These are phyloP conservation scores for Hansenula anomala DNA, from an alignment of 1,139 yeast genomes.

Conservation along the genomic window DNA sequence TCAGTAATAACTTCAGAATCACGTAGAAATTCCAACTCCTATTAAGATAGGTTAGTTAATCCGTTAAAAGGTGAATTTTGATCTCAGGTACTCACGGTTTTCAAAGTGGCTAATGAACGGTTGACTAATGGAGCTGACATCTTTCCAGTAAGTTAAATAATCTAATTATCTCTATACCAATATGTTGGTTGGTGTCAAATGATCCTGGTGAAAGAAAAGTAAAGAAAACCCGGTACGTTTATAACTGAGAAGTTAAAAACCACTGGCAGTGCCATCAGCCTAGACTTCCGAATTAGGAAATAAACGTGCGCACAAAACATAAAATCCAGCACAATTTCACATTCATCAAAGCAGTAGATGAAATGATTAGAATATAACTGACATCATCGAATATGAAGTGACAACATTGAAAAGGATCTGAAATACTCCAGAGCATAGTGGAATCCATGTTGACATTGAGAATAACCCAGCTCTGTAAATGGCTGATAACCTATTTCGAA, in stretches of 20 bases:
- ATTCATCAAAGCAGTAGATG: too few species aligned
- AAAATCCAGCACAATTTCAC: too few species aligned
- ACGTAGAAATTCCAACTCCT: constrained; percentile 71
- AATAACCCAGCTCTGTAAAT: constrained; percentile 73
- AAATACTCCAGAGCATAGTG: constrained; percentile 72
- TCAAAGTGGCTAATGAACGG: constrained; percentile 65
- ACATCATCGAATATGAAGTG: constrained; percentile 55
- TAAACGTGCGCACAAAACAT: background rate
- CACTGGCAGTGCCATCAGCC: background rate
- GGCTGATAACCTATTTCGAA: constrained; percentile 39
- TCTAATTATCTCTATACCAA: too few species aligned
- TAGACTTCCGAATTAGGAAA: constrained; percentile 9
- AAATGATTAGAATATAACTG: constrained; percentile 29
- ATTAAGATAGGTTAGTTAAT: too few species aligned
- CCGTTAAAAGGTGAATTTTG: too few species aligned
- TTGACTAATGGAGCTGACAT: constrained; percentile 61
- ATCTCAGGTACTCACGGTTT: constrained; percentile 56
- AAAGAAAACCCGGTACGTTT: too few species aligned
- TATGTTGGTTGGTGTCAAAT: background rate
- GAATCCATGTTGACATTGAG: constrained; percentile 92
- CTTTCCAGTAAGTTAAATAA: too few species aligned
- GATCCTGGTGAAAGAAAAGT: too few species aligned
- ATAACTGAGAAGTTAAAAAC: too few species aligned
- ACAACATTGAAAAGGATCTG: constrained; percentile 63
- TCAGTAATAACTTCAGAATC: constrained; percentile 75